phyloP scores from a whole-genome alignment of 345 rosid genomes.

The Odontarrhena argentea region DNA sequence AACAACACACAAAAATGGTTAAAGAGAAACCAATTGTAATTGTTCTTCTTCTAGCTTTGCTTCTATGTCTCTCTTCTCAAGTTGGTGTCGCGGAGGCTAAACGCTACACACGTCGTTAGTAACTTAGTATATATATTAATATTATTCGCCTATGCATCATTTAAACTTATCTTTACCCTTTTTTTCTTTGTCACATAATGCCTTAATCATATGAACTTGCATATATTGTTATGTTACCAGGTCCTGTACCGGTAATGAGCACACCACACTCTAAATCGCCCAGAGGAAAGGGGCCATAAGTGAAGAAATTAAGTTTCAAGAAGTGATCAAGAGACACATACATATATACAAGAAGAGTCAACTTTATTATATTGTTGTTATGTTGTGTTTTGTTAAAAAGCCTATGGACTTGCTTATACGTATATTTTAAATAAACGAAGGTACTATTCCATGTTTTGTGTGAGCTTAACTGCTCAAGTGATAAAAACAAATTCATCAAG shows the following conservation, averaged over 20 bases:
- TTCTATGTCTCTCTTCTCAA: conserved; percentile 23
- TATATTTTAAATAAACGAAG: not conserved
- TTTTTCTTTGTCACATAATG: no score
- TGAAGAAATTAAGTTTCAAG: not conserved
- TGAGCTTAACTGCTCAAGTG: no score
- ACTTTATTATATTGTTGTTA: not conserved
- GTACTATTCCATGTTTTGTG: no score
- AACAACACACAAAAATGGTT: conserved; percentile 5
- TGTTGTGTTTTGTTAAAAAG: not conserved
- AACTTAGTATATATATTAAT: not conserved
- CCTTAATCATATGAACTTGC: no score
- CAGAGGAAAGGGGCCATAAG: conserved; percentile 23
- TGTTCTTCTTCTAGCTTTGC: conserved; percentile 17
- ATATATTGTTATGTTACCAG: no score
- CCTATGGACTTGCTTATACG: not conserved
- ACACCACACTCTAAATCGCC: not conserved
- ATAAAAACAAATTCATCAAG: no score
- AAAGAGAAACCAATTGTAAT: conserved; percentile 7
- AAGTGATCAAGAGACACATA: not conserved
- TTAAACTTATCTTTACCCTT: not conserved
- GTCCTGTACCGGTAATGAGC: no score
- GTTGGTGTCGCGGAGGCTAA: conserved; percentile 10
- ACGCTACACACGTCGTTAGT: conserved; percentile 6
- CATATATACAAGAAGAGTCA: not conserved
- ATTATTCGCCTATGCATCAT: not conserved